Evolutionary conservation across 257 asterid species (phyloP).

Genomic region (Forsythia viridissima): DNA sequence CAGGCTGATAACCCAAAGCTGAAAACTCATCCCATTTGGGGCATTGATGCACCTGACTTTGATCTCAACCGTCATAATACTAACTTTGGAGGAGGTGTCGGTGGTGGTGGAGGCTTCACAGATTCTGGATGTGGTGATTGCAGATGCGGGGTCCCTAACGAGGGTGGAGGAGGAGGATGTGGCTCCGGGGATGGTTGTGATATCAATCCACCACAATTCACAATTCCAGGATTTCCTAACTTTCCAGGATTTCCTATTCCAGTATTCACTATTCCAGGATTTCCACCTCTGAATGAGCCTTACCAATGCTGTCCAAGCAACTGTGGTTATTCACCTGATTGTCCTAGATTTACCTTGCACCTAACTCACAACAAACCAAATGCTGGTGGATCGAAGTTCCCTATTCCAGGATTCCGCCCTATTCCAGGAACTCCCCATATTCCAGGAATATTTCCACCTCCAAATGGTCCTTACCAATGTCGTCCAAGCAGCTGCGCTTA

Average conservation of each 20-base stretch:
- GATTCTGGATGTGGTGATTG: neutral
- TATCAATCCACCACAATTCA: neutral
- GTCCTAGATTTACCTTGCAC: neutral
- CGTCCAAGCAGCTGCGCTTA: neutral
- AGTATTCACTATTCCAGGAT: neutral
- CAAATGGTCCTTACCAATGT: neutral
- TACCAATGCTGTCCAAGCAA: neutral
- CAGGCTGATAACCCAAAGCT: neutral
- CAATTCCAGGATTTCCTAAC: neutral
- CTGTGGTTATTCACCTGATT: neutral
- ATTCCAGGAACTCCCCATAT: too few relatives aligned
- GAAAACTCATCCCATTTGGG: too few relatives aligned
- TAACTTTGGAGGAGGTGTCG: neutral
- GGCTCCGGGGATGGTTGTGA: neutral
- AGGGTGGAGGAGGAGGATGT: neutral
- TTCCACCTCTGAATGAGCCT: neutral
- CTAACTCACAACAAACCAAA: neutral
- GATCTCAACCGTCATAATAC: neutral
- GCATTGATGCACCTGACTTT: neutral
- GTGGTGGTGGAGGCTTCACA: neutral
- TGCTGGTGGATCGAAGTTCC: neutral
- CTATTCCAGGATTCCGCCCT: too few relatives aligned
- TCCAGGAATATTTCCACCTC: neutral
- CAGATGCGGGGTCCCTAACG: neutral
- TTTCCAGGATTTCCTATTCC: neutral